These are phyloP conservation scores for Diaporthe sp. DNA, from an alignment of 2,329 filamentous ascomycete genomes.

Conservation along the genomic window DNA sequence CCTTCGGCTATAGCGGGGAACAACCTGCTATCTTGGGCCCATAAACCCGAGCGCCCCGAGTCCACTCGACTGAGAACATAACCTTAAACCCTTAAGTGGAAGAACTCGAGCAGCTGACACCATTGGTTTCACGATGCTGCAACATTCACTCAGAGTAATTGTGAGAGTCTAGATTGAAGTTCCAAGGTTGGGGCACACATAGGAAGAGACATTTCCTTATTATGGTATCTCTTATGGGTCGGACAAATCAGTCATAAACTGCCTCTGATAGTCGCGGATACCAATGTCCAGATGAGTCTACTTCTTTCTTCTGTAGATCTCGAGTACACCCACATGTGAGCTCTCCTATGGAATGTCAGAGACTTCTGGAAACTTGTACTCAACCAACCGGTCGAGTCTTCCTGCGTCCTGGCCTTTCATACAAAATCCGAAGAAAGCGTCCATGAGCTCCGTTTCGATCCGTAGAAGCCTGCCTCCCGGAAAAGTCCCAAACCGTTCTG, in stretches of 20 bases:
- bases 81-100: no score
- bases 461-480: background rate
- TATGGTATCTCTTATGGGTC: background rate
- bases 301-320: background rate
- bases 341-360: background rate
- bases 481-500: background rate
- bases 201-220: background rate
- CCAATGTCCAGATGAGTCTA: background rate
- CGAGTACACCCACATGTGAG: background rate
- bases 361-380: background rate
- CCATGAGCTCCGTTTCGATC: conserved; percentile 1
- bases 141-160: background rate
- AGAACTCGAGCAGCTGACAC: background rate
- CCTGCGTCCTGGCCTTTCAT: background rate
- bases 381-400: background rate
- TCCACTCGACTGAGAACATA: no score
- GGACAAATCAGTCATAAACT: no score
- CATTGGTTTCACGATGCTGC: background rate
- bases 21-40: background rate
- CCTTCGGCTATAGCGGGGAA: background rate
- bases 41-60: background rate
- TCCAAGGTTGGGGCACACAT: no score
- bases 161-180: background rate
- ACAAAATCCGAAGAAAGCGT: conserved; percentile 21
- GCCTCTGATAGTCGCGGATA: background rate